These are phyloP conservation scores for Manihot esculenta DNA, from an alignment of 441 rosid genomes.

Conservation along the genomic window DNA sequence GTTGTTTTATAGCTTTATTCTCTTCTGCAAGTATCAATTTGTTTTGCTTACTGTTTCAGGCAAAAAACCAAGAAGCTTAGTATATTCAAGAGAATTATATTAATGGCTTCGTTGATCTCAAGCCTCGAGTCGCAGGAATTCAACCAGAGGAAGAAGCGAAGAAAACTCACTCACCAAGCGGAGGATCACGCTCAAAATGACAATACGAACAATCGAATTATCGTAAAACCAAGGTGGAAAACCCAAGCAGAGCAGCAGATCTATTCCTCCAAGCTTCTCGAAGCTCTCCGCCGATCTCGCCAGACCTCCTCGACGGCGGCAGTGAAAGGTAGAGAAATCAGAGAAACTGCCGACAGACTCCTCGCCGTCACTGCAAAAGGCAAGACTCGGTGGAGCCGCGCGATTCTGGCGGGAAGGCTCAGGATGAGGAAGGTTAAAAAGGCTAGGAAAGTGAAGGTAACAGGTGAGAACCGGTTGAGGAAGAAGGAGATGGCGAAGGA, in stretches of 20 bases:
- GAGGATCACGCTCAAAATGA: neutral
- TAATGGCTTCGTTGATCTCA: constrained; percentile 33
- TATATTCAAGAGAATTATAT: constrained; percentile 2
- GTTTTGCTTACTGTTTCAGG: constrained; percentile 4
- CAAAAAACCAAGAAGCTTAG: neutral
- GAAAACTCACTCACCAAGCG: constrained; percentile 28
- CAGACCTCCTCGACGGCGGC: constrained; percentile 33
- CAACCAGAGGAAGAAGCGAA: constrained; percentile 48
- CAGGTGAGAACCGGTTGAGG: constrained; percentile 45
- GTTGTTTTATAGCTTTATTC: neutral
- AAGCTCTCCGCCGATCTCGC: constrained; percentile 57
- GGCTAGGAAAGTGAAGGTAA: constrained; percentile 36
- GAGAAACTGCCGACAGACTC: constrained; percentile 71
- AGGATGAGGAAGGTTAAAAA: constrained; percentile 50
- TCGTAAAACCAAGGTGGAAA: constrained; percentile 48
- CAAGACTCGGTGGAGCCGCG: constrained; percentile 82
- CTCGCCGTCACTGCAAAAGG: constrained; percentile 80
- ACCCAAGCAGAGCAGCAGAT: constrained; percentile 59
- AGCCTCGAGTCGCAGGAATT: constrained; percentile 26
- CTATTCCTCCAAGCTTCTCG: constrained; percentile 73
- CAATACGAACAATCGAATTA: neutral
- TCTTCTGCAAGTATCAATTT: neutral
- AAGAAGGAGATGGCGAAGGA: constrained; percentile 45
- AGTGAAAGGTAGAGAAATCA: constrained; percentile 40
- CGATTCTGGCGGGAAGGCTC: constrained; percentile 61